Conservation (phyloP, 129 eudicot genomes). For the Arctium minus region DNA sequence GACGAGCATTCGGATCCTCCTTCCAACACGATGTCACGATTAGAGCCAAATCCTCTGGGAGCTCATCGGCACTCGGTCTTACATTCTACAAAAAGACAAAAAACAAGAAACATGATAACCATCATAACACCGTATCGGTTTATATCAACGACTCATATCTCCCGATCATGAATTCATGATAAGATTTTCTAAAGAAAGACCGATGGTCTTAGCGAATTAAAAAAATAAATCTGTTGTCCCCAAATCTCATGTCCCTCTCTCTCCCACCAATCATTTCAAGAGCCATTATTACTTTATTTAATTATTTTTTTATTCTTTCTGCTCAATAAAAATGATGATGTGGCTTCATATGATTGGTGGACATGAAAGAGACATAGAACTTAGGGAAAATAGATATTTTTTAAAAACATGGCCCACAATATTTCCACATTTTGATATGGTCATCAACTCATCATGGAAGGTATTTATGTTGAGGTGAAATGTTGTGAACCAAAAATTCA, state of each 20-base stretch:
- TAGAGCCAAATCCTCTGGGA: constrained; percentile 67
- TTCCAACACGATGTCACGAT: constrained; percentile 82
- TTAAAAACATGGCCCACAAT: constrained; percentile 6
- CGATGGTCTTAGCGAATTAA: background rate
- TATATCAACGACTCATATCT: background rate
- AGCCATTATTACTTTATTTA: background rate
- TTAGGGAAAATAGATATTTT: background rate
- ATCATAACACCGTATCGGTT: background rate
- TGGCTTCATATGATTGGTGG: too few relatives aligned
- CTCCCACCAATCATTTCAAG: background rate
- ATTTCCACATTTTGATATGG: constrained; percentile 13
- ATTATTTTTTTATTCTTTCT: background rate
- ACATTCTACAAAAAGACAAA: constrained; percentile 47
- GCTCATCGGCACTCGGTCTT: constrained; percentile 77
- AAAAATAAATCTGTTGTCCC: background rate
- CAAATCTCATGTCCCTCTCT: background rate
- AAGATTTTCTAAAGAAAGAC: background rate
- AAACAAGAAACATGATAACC: background rate
- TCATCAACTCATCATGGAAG: constrained; percentile 2
- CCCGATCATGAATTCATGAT: background rate
- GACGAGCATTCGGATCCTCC: constrained; percentile 75
- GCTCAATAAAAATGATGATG: background rate
- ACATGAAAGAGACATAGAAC: too few relatives aligned
- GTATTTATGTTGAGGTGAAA: constrained; percentile 6
- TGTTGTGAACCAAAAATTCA: background rate